phyloP scores from a whole-genome alignment of 1,284 basidiomycete species.

The Ustanciosporium gigantosporum region DNA sequence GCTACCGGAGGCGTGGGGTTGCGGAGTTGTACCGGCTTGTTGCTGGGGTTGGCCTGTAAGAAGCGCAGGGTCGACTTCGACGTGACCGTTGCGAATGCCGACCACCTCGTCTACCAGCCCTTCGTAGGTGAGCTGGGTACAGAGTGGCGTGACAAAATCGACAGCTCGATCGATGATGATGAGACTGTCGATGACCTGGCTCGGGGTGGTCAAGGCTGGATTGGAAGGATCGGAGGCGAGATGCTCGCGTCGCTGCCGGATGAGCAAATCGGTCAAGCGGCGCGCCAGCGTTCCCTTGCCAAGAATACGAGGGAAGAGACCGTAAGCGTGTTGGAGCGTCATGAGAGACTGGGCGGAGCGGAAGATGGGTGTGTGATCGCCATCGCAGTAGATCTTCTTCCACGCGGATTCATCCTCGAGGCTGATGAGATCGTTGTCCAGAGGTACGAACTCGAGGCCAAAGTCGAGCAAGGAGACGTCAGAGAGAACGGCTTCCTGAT shows the following conservation, averaged over 20 bases:
- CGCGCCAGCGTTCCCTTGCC: conserved; percentile 87
- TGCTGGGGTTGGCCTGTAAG: conserved; percentile 63
- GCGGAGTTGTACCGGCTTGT: conserved; percentile 7
- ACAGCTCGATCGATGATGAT: conserved; percentile 86
- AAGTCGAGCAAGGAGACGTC: conserved; percentile 66
- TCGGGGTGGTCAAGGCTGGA: conserved; percentile 42
- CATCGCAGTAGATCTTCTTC: conserved; percentile 69
- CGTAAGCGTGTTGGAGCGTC: conserved; percentile 82
- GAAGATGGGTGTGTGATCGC: conserved; percentile 88
- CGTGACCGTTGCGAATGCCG: conserved; percentile 85
- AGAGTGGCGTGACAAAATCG: conserved; percentile 94
- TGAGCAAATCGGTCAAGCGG: conserved; percentile 74
- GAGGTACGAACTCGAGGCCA: conserved; percentile 87
- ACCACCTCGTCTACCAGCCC: conserved; percentile 94
- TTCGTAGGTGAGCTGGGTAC: conserved; percentile 95
- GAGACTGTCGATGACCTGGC: conserved; percentile 74
- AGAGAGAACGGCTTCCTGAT: conserved; percentile 23
- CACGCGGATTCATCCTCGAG: conserved; percentile 51
- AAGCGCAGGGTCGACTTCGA: conserved; percentile 82
- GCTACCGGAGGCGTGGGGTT: conserved; percentile 25
- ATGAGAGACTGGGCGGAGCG: conserved; percentile 84
- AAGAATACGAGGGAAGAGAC: conserved; percentile 85
- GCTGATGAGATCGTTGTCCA: conserved; percentile 73
- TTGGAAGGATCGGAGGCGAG: conserved; percentile 60
- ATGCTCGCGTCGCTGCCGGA: conserved; percentile 66